Conservation (phyloP, 805 yeast species). For the Metschnikowia chrysomelidarum region DNA sequence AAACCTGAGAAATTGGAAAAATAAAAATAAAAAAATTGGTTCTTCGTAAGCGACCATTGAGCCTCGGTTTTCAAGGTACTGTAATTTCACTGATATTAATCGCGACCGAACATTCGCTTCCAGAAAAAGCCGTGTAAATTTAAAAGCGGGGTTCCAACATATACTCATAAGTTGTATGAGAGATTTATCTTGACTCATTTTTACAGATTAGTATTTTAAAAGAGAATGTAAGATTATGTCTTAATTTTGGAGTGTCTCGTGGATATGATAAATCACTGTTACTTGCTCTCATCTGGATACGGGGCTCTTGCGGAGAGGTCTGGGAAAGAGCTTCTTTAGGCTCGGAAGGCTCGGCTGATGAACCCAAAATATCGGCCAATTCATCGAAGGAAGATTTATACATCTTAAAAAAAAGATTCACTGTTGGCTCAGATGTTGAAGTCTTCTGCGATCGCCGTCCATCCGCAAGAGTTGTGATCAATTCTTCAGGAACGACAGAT, state of each 20-base stretch:
- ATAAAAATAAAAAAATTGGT: too few relatives aligned
- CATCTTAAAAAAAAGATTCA: slow-evolving; percentile 25
- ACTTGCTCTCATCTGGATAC: slow-evolving; percentile 27
- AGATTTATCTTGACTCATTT: too few relatives aligned
- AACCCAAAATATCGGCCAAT: slow-evolving; percentile 49
- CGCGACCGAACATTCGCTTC: too few relatives aligned
- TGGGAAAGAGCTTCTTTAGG: slow-evolving; percentile 13
- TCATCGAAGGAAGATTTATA: slow-evolving; percentile 63
- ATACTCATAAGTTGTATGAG: too few relatives aligned
- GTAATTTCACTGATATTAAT: too few relatives aligned
- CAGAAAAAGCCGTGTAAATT: too few relatives aligned
- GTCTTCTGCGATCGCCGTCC: not conserved
- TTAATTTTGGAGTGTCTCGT: slow-evolving; percentile 32
- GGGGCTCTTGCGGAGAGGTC: slow-evolving; percentile 11
- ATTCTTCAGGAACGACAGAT: slow-evolving; percentile 66
- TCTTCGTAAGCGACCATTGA: too few relatives aligned
- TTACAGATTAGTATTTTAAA: too few relatives aligned
- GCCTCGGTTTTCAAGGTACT: too few relatives aligned
- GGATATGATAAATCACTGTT: slow-evolving; percentile 32
- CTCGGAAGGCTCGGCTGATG: too few relatives aligned
- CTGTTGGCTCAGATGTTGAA: slow-evolving; percentile 9
- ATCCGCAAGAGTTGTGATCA: slow-evolving; percentile 38
- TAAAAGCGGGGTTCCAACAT: too few relatives aligned
- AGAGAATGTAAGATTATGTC: slow-evolving; percentile 34
- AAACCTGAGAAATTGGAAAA: too few relatives aligned